Evolutionary conservation across 2,329 filamentous ascomycete genomes (phyloP).

Genomic region (Remersonia thermophila): DNA sequence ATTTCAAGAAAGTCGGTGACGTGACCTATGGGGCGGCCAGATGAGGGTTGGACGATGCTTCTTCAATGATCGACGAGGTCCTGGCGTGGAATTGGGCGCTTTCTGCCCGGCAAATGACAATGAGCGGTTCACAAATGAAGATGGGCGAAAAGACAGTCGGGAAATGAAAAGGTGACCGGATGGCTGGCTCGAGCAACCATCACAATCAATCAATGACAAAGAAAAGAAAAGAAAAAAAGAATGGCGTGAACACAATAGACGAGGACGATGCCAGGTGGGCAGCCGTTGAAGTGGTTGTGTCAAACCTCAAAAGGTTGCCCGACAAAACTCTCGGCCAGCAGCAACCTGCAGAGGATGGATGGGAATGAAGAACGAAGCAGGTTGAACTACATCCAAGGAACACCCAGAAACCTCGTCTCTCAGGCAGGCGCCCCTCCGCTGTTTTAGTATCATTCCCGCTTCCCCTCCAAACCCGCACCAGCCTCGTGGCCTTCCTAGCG

Average conservation of each 20-base stretch:
- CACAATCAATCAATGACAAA: not conserved
- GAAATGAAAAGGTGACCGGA: constrained; percentile 9
- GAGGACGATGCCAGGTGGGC: too few species aligned
- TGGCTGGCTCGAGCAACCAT: constrained; percentile 6
- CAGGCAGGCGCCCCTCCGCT: too few species aligned
- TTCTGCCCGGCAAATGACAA: not conserved
- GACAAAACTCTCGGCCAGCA: too few species aligned
- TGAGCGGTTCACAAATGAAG: constrained; percentile 1
- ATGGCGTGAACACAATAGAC: not conserved
- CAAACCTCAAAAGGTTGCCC: too few species aligned
- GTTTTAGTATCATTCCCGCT: too few species aligned
- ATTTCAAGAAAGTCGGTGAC: not conserved
- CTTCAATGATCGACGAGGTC: constrained; percentile 7
- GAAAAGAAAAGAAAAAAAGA: not conserved
- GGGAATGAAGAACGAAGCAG: too few species aligned
- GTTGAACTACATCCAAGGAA: too few species aligned
- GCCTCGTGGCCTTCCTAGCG: too few species aligned
- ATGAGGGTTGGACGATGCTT: constrained; percentile 3
- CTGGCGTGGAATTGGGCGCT: constrained; percentile 1
- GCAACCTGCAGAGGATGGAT: too few species aligned
- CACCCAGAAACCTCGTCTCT: too few species aligned
- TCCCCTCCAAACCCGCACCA: too few species aligned
- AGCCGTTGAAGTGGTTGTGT: too few species aligned
- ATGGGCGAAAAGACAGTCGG: constrained; percentile 1
- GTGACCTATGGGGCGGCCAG: not conserved